Base-by-base conservation (phyloP, 2,329 filamentous ascomycete species). In the Alternaria tenuissima region DNA sequence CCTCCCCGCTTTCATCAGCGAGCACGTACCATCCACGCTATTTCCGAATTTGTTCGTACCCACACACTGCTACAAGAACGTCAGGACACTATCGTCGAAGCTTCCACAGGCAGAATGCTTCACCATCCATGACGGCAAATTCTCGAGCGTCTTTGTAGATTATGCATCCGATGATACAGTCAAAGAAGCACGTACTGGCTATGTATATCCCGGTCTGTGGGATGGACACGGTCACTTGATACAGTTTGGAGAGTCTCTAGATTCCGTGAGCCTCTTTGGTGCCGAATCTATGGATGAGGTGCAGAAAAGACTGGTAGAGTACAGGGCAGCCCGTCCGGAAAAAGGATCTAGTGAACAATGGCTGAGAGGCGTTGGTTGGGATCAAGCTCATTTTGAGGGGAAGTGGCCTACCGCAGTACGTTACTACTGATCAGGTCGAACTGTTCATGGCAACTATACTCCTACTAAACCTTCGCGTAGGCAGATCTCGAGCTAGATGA, bases 331-430 rank as follows among this genome's bases (percentile, higher is more conserved):
- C 4, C 82, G 88, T 63, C 81, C 84, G 0, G 82, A 79, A 0
- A 82, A 81, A 9, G 89, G 88, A 1, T 82, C 81, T 0, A 80
- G 78, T 34, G 78, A 83, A 7, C 82, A 87, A 55, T 91, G 89
- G 89, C 76, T 90, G 46, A 81, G 88, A 56, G 89, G 89, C 0
- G 82, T 89, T 14, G 89, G 89, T 1, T 92, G 89, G 89, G 89
- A 91, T 70, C 89, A 91, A 78, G 87, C 86, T 59, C 81, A 82
- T 22, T 85, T 90, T 70, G 86, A 86, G 2, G 83, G 83, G 6
- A 89, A 61, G 16, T 77, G 90, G 88, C 89, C 89, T 7, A 87
- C 85, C 34, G 87, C 89, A 68, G 86, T 87, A 77, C 70, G 85
- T 81, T 22, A 57, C 20, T 39, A 9, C 32, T 42, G 22, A 54